Conservation (phyloP, 2,329 filamentous ascomycete species). For the Fusarium nygamai region DNA sequence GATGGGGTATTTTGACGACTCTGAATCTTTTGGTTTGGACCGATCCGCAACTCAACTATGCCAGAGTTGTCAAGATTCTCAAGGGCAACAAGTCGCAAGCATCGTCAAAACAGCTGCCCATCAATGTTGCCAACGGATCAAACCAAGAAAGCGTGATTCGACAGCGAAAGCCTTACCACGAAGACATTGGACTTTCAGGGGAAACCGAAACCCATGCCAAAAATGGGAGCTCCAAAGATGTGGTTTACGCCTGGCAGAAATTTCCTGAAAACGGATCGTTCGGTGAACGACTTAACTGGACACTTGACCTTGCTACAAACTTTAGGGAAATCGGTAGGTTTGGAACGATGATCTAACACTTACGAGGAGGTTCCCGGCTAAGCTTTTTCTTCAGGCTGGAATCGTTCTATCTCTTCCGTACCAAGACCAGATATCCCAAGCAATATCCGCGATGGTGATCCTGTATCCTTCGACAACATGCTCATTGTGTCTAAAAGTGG, state of each 20-base stretch:
- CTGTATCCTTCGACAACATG: conserved; percentile 54
- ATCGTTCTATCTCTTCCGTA: conserved; percentile 61
- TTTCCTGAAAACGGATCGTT: conserved; percentile 64
- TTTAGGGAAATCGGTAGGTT: conserved; percentile 64
- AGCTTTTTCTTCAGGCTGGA: conserved; percentile 59
- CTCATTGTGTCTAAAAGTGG: conserved; percentile 57
- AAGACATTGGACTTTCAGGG: not conserved
- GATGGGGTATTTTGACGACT: conserved; percentile 62
- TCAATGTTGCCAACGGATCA: not conserved
- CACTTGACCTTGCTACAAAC: conserved; percentile 62
- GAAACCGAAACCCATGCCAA: not conserved
- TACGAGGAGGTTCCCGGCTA: not conserved
- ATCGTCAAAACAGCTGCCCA: not conserved
- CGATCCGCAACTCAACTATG: conserved; percentile 65
- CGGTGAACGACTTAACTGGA: conserved; percentile 63
- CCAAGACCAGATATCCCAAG: conserved; percentile 57
- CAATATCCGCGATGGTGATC: conserved; percentile 46
- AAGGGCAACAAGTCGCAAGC: not conserved
- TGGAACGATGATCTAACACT: not conserved
- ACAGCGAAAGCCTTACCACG: conserved; percentile 21
- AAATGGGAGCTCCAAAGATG: conserved; percentile 37
- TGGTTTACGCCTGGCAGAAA: conserved; percentile 68
- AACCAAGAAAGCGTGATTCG: conserved; percentile 20
- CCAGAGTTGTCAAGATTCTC: conserved; percentile 56
- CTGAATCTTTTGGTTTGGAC: conserved; percentile 63